phyloP scores from a whole-genome alignment of 257 asterid genomes.

The Salvia hispanica region DNA sequence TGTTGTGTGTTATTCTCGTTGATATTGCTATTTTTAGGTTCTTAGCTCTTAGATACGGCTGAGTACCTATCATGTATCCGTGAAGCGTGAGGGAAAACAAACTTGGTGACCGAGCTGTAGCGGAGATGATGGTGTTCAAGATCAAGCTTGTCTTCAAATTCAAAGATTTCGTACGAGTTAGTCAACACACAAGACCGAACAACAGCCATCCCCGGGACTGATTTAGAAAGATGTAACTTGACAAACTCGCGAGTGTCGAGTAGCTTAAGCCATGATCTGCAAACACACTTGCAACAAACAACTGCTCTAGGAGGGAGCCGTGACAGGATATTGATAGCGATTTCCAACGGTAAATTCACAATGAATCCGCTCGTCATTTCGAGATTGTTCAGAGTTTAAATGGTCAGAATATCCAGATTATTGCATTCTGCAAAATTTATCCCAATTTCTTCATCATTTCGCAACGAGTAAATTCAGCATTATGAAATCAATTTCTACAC shows the following conservation, averaged over 20 bases:
- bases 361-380: neutral
- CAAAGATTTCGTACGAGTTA: neutral
- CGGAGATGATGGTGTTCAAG: conserved; percentile 33
- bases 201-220: conserved; percentile 39
- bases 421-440: neutral
- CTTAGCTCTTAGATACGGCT: too few relatives aligned
- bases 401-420: neutral
- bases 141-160: conserved; percentile 24
- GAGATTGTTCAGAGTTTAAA: neutral
- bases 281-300: conserved; percentile 34
- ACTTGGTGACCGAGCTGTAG: conserved; percentile 23
- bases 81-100: conserved; percentile 21
- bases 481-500: too few relatives aligned
- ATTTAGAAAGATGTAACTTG: conserved; percentile 30
- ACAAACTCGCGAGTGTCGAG: conserved; percentile 30
- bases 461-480: too few relatives aligned
- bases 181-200: neutral
- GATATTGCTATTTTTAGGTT: too few relatives aligned
- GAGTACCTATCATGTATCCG: too few relatives aligned
- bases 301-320: conserved; percentile 37
- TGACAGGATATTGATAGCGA: conserved; percentile 33
- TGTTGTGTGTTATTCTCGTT: too few relatives aligned
- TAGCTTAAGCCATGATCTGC: conserved; percentile 38
- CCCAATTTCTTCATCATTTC: neutral
- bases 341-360: conserved; percentile 32